Percentiles rank a stretch among this genome's conserved stretches.
Conservation (phyloP, 2,329 filamentous ascomycete species). For the Paracoccidioides brasiliensis region DNA sequence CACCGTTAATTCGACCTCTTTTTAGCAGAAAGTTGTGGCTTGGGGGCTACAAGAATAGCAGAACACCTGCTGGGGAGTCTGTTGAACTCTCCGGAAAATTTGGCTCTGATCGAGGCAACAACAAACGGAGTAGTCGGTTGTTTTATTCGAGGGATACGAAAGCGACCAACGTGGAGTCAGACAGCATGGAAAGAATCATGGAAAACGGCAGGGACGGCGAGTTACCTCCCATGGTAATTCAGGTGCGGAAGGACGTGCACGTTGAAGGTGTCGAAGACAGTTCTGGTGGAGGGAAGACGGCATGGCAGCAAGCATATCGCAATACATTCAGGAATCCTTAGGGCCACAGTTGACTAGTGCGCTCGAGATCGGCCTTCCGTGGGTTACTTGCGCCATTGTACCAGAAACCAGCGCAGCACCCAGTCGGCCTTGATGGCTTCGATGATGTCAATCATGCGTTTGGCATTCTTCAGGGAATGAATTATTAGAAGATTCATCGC, state of each 20-base stretch:
- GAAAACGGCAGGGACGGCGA: not conserved
- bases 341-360: not conserved
- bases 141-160: not conserved
- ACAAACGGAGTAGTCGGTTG: not conserved
- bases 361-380: not conserved
- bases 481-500: too few relatives aligned
- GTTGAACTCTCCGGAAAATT: not conserved
- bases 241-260: slow-evolving; percentile 1
- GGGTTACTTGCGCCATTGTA: not conserved
- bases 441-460: not conserved
- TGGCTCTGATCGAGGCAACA: not conserved
- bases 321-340: not conserved
- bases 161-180: not conserved
- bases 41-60: not conserved
- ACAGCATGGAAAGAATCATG: slow-evolving; percentile 2
- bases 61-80: not conserved
- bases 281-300: not conserved
- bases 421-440: not conserved
- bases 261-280: not conserved
- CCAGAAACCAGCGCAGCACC: not conserved
- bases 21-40: not conserved
- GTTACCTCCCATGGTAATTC: not conserved
- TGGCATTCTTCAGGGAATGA: too few relatives aligned
- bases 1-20: slow-evolving; percentile 23
- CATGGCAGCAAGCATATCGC: not conserved